A percentile compares a stretch with the other conserved stretches of the same genome.
phyloP scores from a whole-genome alignment of 2,329 filamentous ascomycete genomes.

The Aspergillus sp. region DNA sequence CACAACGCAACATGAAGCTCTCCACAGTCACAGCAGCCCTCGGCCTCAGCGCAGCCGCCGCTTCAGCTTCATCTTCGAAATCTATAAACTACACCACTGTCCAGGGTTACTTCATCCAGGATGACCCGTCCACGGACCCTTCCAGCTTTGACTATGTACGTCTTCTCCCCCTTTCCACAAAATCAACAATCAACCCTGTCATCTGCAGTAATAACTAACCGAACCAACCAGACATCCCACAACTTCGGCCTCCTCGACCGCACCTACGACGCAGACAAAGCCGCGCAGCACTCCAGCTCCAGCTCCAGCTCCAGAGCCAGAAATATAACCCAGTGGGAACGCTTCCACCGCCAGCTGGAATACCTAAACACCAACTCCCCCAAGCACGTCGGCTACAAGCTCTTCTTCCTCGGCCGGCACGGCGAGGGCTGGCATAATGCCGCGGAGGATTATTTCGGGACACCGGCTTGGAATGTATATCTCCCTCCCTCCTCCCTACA shows the following conservation, averaged over 20 bases:
- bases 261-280: slow-evolving; percentile 42
- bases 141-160: slow-evolving; percentile 49
- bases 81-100: slow-evolving; percentile 42
- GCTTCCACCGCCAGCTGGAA: slow-evolving; percentile 51
- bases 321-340: slow-evolving; percentile 54
- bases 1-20: slow-evolving; percentile 42
- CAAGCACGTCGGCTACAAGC: slow-evolving; percentile 50
- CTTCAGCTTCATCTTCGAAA: slow-evolving; percentile 35
- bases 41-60: slow-evolving; percentile 74
- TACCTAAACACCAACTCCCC: slow-evolving; percentile 45
- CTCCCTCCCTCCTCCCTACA: background rate
- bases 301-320: slow-evolving; percentile 20
- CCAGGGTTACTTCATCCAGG: slow-evolving; percentile 51
- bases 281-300: slow-evolving; percentile 9
- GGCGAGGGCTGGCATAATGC: slow-evolving; percentile 63
- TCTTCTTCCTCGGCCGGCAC: slow-evolving; percentile 60
- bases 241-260: slow-evolving; percentile 53
- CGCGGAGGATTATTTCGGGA: slow-evolving; percentile 58
- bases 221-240: slow-evolving; percentile 31
- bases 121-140: slow-evolving; percentile 46
- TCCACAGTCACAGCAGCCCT: slow-evolving; percentile 70
- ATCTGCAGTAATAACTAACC: background rate
- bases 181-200: background rate
- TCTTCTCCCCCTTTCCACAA: background rate
- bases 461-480: slow-evolving; percentile 59